phyloP scores from a whole-genome alignment of 179 eudicot species.

The Drosera spatulata region DNA sequence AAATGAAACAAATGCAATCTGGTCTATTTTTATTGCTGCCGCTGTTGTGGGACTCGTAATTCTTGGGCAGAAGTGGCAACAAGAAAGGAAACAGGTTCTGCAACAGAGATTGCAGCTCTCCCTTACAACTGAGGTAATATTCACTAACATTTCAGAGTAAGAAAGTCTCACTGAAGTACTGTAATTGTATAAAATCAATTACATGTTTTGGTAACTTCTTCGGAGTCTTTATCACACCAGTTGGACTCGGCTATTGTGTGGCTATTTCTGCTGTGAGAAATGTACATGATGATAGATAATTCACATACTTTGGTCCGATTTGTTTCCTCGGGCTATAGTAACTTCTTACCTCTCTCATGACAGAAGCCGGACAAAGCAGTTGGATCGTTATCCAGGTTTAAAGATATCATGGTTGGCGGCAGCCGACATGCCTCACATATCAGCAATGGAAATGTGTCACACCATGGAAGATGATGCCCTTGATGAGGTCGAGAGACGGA shows the following conservation, averaged over 20 bases:
- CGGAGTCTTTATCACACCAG: too few species aligned
- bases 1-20: conserved; percentile 76
- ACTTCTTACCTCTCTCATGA: not conserved
- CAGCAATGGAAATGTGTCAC: conserved; percentile 13
- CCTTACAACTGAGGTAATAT: conserved; percentile 54
- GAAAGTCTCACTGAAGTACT: not conserved
- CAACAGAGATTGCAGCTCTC: conserved; percentile 54
- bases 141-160: not conserved
- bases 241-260: too few species aligned
- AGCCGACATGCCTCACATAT: conserved; percentile 39
- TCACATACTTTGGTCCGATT: too few species aligned
- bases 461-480: too few species aligned
- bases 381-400: conserved; percentile 53
- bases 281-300: too few species aligned
- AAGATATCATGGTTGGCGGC: conserved; percentile 67
- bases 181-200: not conserved
- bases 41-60: conserved; percentile 73
- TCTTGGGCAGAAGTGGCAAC: too few species aligned
- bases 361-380: too few species aligned
- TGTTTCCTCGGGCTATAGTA: too few species aligned
- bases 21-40: conserved; percentile 87
- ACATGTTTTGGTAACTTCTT: too few species aligned
- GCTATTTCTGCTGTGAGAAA: too few species aligned
- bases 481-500: too few species aligned
- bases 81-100: too few species aligned